Percentiles rank a stretch among this genome's conserved stretches.
These are phyloP conservation scores for Phytophthora pisi DNA, from an alignment of 352 stramenopile genomes.

Conservation along the genomic window DNA sequence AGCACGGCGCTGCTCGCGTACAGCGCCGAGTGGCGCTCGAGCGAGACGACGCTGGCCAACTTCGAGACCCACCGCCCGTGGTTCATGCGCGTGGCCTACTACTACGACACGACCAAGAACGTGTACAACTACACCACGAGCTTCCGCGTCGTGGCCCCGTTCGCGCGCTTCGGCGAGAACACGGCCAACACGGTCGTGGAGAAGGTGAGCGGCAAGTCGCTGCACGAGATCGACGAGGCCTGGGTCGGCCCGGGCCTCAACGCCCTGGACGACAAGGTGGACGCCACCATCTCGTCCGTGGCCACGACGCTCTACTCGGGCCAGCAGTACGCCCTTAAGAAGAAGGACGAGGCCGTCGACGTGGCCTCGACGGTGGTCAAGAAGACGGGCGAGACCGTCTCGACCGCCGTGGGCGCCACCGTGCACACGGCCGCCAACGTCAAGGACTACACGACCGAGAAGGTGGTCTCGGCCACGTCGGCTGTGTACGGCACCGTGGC, in stretches of 20 bases:
- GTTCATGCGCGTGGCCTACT: constrained; percentile 67
- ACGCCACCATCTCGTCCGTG: constrained; percentile 12
- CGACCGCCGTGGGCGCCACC: constrained; percentile 46
- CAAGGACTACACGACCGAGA: constrained; percentile 69
- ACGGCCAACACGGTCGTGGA: constrained; percentile 59
- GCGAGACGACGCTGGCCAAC: constrained; percentile 26
- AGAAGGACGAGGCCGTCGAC: constrained; percentile 63
- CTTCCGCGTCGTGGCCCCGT: constrained; percentile 57
- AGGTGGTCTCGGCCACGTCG: constrained; percentile 40
- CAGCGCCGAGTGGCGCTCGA: constrained; percentile 35
- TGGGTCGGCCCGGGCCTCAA: constrained; percentile 53
- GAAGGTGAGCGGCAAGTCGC: constrained; percentile 57
- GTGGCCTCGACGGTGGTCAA: constrained; percentile 45
- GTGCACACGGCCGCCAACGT: constrained; percentile 51
- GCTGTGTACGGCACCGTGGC: constrained; percentile 50
- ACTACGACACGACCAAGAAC: constrained; percentile 74
- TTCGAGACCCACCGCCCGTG: constrained; percentile 59
- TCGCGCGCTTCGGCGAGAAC: constrained; percentile 65
- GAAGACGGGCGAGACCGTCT: constrained; percentile 51
- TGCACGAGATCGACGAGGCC: constrained; percentile 55
- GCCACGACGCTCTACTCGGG: neutral
- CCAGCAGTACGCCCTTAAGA: constrained; percentile 44
- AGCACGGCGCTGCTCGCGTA: constrained; percentile 39
- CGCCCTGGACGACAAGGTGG: constrained; percentile 65
- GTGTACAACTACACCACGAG: constrained; percentile 81